Base-by-base conservation (phyloP, 495 filamentous ascomycete species). In the Usnea hakonensis region DNA sequence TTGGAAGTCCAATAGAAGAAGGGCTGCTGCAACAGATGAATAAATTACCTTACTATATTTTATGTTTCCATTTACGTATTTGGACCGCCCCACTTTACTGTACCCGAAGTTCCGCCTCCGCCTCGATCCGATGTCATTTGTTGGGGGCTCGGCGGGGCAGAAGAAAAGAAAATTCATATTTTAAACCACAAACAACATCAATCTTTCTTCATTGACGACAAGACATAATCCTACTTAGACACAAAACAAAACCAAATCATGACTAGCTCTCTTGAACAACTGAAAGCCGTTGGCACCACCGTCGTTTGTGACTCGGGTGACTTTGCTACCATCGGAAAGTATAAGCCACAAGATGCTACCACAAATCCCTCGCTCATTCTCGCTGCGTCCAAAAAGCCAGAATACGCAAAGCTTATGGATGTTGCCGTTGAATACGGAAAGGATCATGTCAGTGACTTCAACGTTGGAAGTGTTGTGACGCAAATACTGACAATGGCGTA, bases 341-440 rank as follows among this genome's bases (percentile, higher is more conserved):
- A 99, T 85, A 94, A 96, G 85, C 94, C 94, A 60, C 92, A 97
- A 85, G 94, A 99, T 88, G 94, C 92, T 70, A 97, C 92, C 72
- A 99, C 94, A 76, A 99, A 99, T 83, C 94, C 94, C 43, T 97
- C 94, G 65, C 82, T 99, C 71, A 97, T 99, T 77, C 85, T 99
- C 73, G 91, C 90, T 69, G 94, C 94, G 61, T 90, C 95, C 74
- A 96, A 99, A 85, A 99, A 97, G 85, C 73, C 88, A 72, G 92
- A 96, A 75, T 99, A 99, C 74, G 91, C 91, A 70, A 83, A 85
- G 70, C 80, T 99, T 62, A 92, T 97, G 70, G 92, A 99, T 70
- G 78, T 82, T 53, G 91, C 94, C 62, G 82, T 96, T 69, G 85
- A 78, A 63, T 89, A 91, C 74, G 94, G 90, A 71, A 97, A 95